These are phyloP conservation scores for Fusarium stilboides DNA, from an alignment of 2,329 filamentous ascomycete genomes.

Conservation along the genomic window DNA sequence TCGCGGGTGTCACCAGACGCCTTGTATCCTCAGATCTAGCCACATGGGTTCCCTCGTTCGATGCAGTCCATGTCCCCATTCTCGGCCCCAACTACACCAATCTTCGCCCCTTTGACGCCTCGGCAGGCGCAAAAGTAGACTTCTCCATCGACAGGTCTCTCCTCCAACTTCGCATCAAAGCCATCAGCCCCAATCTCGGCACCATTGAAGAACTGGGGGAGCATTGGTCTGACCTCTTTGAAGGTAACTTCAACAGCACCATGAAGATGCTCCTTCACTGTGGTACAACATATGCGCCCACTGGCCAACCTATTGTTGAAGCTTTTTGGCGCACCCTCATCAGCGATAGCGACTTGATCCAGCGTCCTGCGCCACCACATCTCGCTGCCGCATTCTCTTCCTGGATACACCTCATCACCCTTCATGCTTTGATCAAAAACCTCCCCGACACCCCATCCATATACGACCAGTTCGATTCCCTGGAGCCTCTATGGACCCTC, in stretches of 20 bases:
- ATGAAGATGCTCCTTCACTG: constrained; percentile 44
- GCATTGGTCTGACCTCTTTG: constrained; percentile 17
- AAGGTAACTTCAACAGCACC: constrained; percentile 27
- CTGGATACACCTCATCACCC: constrained; percentile 37
- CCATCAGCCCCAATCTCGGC: constrained; percentile 36
- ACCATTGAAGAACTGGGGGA: constrained; percentile 39
- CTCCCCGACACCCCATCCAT: constrained; percentile 20
- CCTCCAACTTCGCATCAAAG: constrained; percentile 29
- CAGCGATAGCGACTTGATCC: constrained; percentile 42
- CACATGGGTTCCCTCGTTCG: constrained; percentile 45
- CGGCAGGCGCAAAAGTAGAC: background rate
- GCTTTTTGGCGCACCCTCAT: constrained; percentile 50
- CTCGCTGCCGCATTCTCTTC: constrained; percentile 34
- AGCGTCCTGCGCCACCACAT: constrained; percentile 35
- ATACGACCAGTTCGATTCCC: constrained; percentile 36
- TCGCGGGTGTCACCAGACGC: constrained; percentile 35
- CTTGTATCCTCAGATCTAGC: constrained; percentile 22
- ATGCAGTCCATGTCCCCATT: constrained; percentile 37
- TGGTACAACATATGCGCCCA: constrained; percentile 38
- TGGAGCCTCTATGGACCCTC: constrained; percentile 44
- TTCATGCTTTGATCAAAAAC: constrained; percentile 20
- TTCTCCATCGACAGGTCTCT: constrained; percentile 30
- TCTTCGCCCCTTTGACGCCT: constrained; percentile 26
- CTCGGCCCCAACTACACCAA: constrained; percentile 27
- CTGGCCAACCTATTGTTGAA: constrained; percentile 46